Percentiles rank a stretch among this genome's conserved stretches.
phyloP scores from a whole-genome alignment of 371 early-diverging fungal species.

The Enteropsectra breve region DNA sequence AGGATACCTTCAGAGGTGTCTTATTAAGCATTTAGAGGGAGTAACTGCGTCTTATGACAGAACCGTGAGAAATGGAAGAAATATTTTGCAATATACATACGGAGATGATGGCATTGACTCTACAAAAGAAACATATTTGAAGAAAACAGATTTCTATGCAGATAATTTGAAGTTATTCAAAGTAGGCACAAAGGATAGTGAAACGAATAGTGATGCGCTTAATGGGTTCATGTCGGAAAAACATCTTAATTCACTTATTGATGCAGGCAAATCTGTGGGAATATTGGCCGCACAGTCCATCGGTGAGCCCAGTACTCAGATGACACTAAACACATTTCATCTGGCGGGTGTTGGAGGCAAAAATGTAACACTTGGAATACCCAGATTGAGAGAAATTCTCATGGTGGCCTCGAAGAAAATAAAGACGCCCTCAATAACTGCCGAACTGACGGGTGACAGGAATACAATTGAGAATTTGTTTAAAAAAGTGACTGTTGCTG shows the following conservation, averaged over 20 bases:
- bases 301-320: conserved; percentile 99
- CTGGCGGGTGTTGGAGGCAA: conserved; percentile 98
- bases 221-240: conserved; percentile 20
- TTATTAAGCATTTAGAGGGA: conserved; percentile 97
- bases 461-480: conserved; percentile 13
- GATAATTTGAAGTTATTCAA: conserved; percentile 62
- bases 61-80: conserved; percentile 83
- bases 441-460: conserved; percentile 63
- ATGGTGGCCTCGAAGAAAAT: conserved; percentile 88
- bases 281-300: conserved; percentile 91
- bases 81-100: conserved; percentile 89
- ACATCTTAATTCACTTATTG: conserved; percentile 63
- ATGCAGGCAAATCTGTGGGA: conserved; percentile 95
- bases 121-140: conserved; percentile 69
- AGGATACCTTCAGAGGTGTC: conserved; percentile 96
- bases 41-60: conserved; percentile 85
- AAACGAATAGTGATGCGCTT: background rate
- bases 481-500: conserved; percentile 25
- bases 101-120: conserved; percentile 98
- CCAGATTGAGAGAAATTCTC: conserved; percentile 95
- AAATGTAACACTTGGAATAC: conserved; percentile 97
- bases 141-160: conserved; percentile 68
- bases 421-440: conserved; percentile 82
- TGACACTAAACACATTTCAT: conserved; percentile 99
- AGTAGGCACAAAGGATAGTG: background rate